These are phyloP conservation scores for Hydnum rufescens DNA, from an alignment of 768 basidiomycete species.

Conservation along the genomic window DNA sequence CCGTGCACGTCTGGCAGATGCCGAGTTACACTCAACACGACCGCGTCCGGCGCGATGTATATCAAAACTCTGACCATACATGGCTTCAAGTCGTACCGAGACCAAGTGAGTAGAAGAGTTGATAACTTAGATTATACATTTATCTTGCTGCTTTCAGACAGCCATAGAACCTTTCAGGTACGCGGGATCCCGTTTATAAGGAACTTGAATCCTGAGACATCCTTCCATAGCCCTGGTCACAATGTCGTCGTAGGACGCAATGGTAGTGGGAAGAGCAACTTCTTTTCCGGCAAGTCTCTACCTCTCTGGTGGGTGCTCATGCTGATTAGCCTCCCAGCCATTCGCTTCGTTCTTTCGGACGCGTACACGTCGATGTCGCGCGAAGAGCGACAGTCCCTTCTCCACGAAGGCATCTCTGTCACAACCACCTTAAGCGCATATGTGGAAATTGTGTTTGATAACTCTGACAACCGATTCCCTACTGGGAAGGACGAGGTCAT, in stretches of 20 bases:
- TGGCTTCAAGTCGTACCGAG: slow-evolving; percentile 86
- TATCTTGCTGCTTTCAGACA: slow-evolving; percentile 2
- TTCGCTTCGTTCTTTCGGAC: slow-evolving; percentile 93
- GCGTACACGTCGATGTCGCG: slow-evolving; percentile 90
- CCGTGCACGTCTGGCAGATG: no score
- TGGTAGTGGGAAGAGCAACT: slow-evolving; percentile 96
- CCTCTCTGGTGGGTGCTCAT: background rate
- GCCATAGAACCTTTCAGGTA: slow-evolving; percentile 67
- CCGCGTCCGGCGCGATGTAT: slow-evolving; percentile 11
- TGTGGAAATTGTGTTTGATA: slow-evolving; percentile 96
- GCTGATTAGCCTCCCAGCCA: slow-evolving; percentile 31
- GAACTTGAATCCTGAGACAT: background rate
- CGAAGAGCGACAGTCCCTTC: slow-evolving; percentile 79
- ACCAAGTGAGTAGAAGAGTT: slow-evolving; percentile 12
- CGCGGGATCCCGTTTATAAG: background rate
- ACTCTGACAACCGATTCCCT: slow-evolving; percentile 82
- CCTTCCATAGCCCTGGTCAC: slow-evolving; percentile 36
- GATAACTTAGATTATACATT: background rate
- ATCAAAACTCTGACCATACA: slow-evolving; percentile 82
- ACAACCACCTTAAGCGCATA: slow-evolving; percentile 83
- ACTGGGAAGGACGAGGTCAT: slow-evolving; percentile 76
- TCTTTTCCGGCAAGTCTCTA: slow-evolving; percentile 61
- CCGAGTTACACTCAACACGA: no score
- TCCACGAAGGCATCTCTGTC: slow-evolving; percentile 83
- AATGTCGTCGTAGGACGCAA: slow-evolving; percentile 96